A percentile compares a stretch with the other conserved stretches of the same genome.
These are phyloP conservation scores for Prunella vulgaris DNA, from an alignment of 257 asterid genomes.

Conservation along the genomic window DNA sequence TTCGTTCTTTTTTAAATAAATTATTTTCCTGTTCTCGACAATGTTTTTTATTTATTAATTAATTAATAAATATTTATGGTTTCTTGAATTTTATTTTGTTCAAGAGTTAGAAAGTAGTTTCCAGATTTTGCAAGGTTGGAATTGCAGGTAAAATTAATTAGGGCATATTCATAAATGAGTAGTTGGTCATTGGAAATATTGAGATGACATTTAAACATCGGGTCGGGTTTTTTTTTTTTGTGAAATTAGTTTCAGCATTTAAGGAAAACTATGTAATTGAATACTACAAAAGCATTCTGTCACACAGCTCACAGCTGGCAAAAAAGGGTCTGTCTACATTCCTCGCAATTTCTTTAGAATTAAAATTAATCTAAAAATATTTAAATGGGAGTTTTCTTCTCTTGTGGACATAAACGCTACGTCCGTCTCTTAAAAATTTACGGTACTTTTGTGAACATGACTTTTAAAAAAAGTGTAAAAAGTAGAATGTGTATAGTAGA, in stretches of 20 bases:
- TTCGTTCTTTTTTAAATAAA: background rate
- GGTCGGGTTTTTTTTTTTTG: background rate
- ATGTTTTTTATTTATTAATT: no score
- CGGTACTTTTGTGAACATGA: no score
- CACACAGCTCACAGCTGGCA: slow-evolving; percentile 30
- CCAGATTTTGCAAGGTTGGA: slow-evolving; percentile 14
- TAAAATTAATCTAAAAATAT: background rate
- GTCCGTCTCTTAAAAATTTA: no score
- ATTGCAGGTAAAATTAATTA: slow-evolving; percentile 1
- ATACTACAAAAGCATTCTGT: slow-evolving; percentile 13
- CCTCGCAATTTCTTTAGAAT: slow-evolving; percentile 25
- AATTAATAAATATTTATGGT: no score
- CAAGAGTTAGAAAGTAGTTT: background rate
- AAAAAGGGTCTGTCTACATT: slow-evolving; percentile 12
- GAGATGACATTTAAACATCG: slow-evolving; percentile 3
- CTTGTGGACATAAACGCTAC: no score
- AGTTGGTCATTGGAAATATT: slow-evolving; percentile 17
- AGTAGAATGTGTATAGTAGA: no score
- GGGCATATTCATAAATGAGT: background rate
- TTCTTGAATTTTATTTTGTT: background rate
- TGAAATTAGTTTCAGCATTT: background rate
- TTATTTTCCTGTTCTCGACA: background rate
- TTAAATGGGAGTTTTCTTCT: no score
- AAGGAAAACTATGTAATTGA: background rate
- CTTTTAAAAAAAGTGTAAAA: no score